Evolutionary conservation across 2,329 filamentous ascomycete genomes (phyloP), one percentile per base, ranked within the genome.

Genomic region (Paraphoma sp.): DNA sequence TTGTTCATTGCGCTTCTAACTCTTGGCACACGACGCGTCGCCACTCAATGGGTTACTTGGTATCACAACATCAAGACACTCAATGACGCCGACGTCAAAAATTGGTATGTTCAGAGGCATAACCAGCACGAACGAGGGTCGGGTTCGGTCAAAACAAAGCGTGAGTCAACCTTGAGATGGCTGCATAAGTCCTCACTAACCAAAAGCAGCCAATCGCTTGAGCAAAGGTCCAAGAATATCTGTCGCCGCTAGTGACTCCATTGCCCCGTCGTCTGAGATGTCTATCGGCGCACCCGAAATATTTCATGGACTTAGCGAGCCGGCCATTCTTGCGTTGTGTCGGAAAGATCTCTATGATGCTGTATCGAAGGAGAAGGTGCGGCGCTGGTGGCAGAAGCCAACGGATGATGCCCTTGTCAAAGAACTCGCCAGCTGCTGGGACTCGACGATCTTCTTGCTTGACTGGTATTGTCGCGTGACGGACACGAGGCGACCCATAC

Each of bases 41-140:
- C 81, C 38, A 82, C 82, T 18, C 81, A 84, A 60, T 89, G 86
- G 86, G 82, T 84, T 4, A 84, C 80, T 2, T 88, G 86, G 86
- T 79, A 82, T 58, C 72, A 79, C 51, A 79, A 80, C 42, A 81
- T 86, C 43, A 79, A 81, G 46, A 77, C 77, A 6, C 72, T 84
- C 29, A 78, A 80, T 42, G 83, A 84, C 59, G 72, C 76, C n/a
- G 81, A 83, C 40, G 76, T 85, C 7, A 73, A 82, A 31, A 73
- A 76, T 12, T 86, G 83, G 82, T 83, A 82, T 65, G 67, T 76
- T 10, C 63, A 74, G 16, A 76, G 71, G 33, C 60, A 65, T 38
- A 56, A 60, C 1, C 65, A 64, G 12, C 59, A 58, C 44, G 57
- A 70, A 17, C 48, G 55, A 16, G 43, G 38, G 9, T 9, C 29